Evolutionary conservation across 1,284 basidiomycete genomes (phyloP).

Genomic region (Flammula alnicola): DNA sequence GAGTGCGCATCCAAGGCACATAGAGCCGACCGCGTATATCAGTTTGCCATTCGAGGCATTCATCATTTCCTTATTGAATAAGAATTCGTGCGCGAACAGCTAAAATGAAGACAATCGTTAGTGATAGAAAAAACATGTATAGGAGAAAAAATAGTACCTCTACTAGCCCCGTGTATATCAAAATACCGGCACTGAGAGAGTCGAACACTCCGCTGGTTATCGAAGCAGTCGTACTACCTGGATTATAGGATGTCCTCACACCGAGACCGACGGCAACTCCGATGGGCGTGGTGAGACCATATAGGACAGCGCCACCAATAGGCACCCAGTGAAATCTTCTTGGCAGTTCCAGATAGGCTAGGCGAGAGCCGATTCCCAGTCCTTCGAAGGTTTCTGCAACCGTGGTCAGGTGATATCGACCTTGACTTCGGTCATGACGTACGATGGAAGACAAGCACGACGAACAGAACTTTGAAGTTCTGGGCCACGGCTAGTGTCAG

Average conservation of each 20-base stretch:
- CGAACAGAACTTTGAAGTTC: conserved; percentile 84
- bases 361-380: conserved; percentile 85
- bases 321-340: conserved; percentile 64
- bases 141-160: conserved; percentile 55
- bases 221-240: conserved; percentile 71
- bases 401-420: conserved; percentile 8
- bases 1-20: conserved; percentile 77
- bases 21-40: conserved; percentile 72
- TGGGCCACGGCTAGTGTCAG: conserved; percentile 89
- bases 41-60: conserved; percentile 66
- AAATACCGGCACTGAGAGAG: conserved; percentile 84
- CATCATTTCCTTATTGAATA: conserved; percentile 87
- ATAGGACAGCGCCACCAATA: conserved; percentile 66
- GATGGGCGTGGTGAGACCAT: conserved; percentile 82
- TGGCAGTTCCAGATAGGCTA: conserved; percentile 77
- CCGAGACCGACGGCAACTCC: conserved; percentile 88
- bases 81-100: conserved; percentile 91
- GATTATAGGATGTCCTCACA: conserved; percentile 83
- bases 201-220: conserved; percentile 88
- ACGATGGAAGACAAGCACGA: conserved; percentile 94
- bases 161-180: conserved; percentile 91
- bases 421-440: conserved; percentile 27
- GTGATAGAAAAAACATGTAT: neutral
- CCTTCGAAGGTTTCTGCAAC: conserved; percentile 86
- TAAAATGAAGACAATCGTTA: conserved; percentile 33